A percentile compares a stretch with the other conserved stretches of the same genome.
These are phyloP conservation scores for Eucalyptus leucophloia DNA, from an alignment of 345 rosid genomes.

Conservation along the genomic window DNA sequence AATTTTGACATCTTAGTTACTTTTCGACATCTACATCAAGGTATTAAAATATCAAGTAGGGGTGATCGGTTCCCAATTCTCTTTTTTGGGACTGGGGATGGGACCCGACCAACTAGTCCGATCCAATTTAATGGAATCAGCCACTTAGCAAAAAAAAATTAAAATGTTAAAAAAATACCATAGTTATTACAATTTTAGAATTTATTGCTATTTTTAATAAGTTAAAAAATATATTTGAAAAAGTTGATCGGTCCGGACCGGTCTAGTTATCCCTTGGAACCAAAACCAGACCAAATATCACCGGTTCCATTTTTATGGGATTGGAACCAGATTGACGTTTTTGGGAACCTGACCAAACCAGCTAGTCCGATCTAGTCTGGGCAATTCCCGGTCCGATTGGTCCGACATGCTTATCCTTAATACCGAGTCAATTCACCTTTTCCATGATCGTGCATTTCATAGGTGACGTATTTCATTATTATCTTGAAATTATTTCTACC, in stretches of 20 bases:
- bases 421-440: neutral
- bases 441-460: neutral
- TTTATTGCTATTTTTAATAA: too few relatives aligned
- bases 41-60: neutral
- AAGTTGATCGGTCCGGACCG: fast-evolving
- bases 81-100: too few relatives aligned
- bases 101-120: too few relatives aligned
- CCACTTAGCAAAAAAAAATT: too few relatives aligned
- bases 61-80: too few relatives aligned
- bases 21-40: neutral
- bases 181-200: too few relatives aligned
- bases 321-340: fast-evolving
- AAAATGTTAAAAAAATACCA: too few relatives aligned
- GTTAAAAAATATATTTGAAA: too few relatives aligned
- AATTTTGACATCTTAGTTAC: neutral
- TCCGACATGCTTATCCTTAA: neutral
- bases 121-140: fast-evolving
- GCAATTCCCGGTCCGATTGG: fast-evolving
- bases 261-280: fast-evolving
- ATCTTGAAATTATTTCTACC: neutral
- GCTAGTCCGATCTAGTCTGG: fast-evolving
- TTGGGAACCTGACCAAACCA: fast-evolving
- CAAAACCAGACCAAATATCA: too few relatives aligned
- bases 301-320: too few relatives aligned
- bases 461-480: neutral